A percentile compares a stretch with the other conserved stretches of the same genome.
These are phyloP conservation scores for Penicillium coprophilum DNA, from an alignment of 495 filamentous ascomycete genomes.

Conservation along the genomic window DNA sequence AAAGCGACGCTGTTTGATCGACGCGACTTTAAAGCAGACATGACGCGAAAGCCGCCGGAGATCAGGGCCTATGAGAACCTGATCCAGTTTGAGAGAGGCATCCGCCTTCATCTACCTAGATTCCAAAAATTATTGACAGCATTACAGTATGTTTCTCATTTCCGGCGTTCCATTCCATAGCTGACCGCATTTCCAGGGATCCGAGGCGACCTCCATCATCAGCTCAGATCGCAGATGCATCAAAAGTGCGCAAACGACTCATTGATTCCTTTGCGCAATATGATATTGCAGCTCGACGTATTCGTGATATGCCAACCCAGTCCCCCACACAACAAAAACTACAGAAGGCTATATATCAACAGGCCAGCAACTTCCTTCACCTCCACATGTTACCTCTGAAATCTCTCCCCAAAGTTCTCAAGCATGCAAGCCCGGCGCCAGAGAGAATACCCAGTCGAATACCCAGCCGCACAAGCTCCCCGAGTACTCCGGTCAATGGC, in stretches of 20 bases:
- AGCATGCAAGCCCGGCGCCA: constrained; percentile 58
- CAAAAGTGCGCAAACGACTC: constrained; percentile 85
- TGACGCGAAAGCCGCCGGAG: constrained; percentile 67
- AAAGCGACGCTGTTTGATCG: constrained; percentile 79
- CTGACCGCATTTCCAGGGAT: constrained; percentile 44
- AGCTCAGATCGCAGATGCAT: constrained; percentile 78
- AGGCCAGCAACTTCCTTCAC: constrained; percentile 81
- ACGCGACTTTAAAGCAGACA: constrained; percentile 73
- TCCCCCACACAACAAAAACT: constrained; percentile 73
- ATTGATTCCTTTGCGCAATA: constrained; percentile 92
- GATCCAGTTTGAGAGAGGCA: constrained; percentile 85
- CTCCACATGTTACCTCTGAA: constrained; percentile 92
- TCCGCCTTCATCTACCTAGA: constrained; percentile 76
- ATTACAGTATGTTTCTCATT: constrained; percentile 53
- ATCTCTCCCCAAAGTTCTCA: constrained; percentile 77
- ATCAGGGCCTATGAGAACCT: constrained; percentile 84
- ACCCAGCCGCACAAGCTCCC: constrained; percentile 35
- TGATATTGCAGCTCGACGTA: constrained; percentile 76
- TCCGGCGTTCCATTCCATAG: constrained; percentile 18
- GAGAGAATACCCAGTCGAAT: constrained; percentile 25
- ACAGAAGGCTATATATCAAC: constrained; percentile 81
- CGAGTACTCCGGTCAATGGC: constrained; percentile 31
- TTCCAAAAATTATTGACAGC: constrained; percentile 78
- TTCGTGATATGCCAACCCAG: constrained; percentile 72
- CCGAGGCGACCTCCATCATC: constrained; percentile 70